Base-by-base conservation (phyloP, 1,284 basidiomycete genomes). In the Gymnopus androsaceus region DNA sequence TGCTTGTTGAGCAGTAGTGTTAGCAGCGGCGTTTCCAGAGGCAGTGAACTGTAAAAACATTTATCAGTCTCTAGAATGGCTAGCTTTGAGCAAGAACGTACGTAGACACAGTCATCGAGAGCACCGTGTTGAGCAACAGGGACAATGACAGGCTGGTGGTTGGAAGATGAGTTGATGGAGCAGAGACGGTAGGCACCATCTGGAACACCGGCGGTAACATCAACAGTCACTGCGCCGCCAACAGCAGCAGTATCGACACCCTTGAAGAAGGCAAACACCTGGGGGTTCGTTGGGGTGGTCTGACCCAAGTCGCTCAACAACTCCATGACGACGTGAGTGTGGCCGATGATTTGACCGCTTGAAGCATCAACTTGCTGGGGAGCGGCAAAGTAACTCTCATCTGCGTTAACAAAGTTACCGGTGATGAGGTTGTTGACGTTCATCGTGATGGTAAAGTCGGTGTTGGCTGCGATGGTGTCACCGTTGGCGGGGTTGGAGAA, bases 91-190 rank as follows among this genome's bases (percentile, higher is more conserved):
- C 7, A 31, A 31, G 44, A 53, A 67, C 69, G 57, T 58, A 87
- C 81, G 69, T 85, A 86, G 66, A 80, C 67, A 64, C 64, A 60
- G 57, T 64, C 62, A 52, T 66, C 60, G 38, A 52, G 52, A 38
- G 25, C 45, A 28, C 52, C 25, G 30, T 52, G 85, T 66, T 84
- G 83, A 31, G 80, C 83, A 54, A 87, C 70, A 19, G 87, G 78
- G 57, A 81, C 82, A 57, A 87, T 75, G 52, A 70, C 77, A n/a
- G 86, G 85, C 65, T 84, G 82, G 67, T 87, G 87, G 70, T 90
- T 90, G 36, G 82, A 70, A n/a, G 81, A 74, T 30, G 75, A 61
- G 64, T 81, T 80, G 66, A 85, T 84, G 12, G 79, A 79, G 62
- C 79, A 79, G 31, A 87, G 63, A 54, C 81, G 75, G 74, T 91